Evolutionary conservation across 2,329 filamentous ascomycete species (phyloP), one percentile per base, ranked within the genome.

Genomic region (Cercospora zeae-maydis): DNA sequence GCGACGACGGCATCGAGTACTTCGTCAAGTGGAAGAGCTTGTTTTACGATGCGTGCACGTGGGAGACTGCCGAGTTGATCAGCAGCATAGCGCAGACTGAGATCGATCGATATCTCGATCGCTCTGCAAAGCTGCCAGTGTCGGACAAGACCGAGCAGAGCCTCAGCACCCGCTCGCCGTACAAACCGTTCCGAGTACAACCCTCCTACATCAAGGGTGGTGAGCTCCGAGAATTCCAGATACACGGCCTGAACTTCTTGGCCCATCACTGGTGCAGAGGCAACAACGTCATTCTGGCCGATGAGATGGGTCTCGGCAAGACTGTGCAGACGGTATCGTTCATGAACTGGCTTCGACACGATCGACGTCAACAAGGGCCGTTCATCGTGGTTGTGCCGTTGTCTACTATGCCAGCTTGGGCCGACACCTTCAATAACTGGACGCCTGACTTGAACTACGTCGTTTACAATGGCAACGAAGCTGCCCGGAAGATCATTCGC

Each of bases 291-390:
- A 97, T 99, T 71, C 84, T 99, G 58, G 95, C 95, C 54, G 95
- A 99, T 75, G 95, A 99, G 78, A 99, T 99, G 95, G 95, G 95
- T 71, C 83, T 99, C 13, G 95, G 95, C 30, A 99, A 99, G 80
- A 99, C 95, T 0, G 95, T 99, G 0, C 95, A 99, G 78, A 97
- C 93, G 0, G 93, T 99, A 30, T 88, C 93, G 0, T 98, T 98
- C 76, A 89, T 99, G 76, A 97, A 93, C 75, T 99, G 95, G 93
- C 83, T 99, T 64, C 90, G 92, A 59, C 93, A 98, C 77, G 88
- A 92, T 63, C 87, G 93, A 69, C 84, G 84, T 55, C 95, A 99
- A 75, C 91, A 98, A 76, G 95, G 95, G 0, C 95, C 95, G 0
- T 98, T 97, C 73, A 86, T 99, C 47, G 93, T 98, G 63, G 92